phyloP scores from a whole-genome alignment of 2,329 filamentous ascomycete species.

The Thermomyces lanuginosus region DNA sequence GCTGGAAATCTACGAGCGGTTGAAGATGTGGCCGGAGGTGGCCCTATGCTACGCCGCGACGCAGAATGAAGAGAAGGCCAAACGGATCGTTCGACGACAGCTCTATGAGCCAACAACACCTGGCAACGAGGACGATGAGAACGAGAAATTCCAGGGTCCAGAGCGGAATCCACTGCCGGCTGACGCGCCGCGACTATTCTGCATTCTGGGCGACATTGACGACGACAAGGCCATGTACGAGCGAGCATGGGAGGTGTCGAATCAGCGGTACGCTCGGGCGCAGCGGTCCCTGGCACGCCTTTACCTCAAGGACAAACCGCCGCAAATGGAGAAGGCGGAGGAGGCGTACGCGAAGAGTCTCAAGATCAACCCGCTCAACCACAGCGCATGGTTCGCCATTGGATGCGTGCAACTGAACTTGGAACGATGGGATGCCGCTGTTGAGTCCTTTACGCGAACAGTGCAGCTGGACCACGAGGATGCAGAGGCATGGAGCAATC shows the following conservation, averaged over 20 bases:
- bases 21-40: constrained; percentile 89
- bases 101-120: constrained; percentile 50
- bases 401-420: constrained; percentile 76
- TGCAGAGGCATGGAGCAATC: constrained; percentile 86
- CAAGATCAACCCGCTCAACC: constrained; percentile 61
- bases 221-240: constrained; percentile 58
- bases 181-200: constrained; percentile 76
- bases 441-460: constrained; percentile 65
- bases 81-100: constrained; percentile 57
- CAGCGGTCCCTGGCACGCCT: constrained; percentile 74
- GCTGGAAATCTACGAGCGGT: constrained; percentile 84
- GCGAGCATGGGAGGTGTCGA: constrained; percentile 75
- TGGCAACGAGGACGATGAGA: constrained; percentile 30
- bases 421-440: constrained; percentile 58
- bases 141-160: constrained; percentile 46
- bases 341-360: constrained; percentile 67
- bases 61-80: constrained; percentile 69
- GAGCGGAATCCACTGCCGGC: constrained; percentile 55
- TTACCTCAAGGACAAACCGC: constrained; percentile 46
- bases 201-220: constrained; percentile 83
- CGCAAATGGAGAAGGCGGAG: constrained; percentile 50
- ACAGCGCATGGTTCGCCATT: constrained; percentile 73
- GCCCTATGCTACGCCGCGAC: constrained; percentile 73
- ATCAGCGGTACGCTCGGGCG: constrained; percentile 63
- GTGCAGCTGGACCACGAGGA: constrained; percentile 78